These are phyloP conservation scores for Leccinum holopus DNA, from an alignment of 1,284 basidiomycete species.

Conservation along the genomic window DNA sequence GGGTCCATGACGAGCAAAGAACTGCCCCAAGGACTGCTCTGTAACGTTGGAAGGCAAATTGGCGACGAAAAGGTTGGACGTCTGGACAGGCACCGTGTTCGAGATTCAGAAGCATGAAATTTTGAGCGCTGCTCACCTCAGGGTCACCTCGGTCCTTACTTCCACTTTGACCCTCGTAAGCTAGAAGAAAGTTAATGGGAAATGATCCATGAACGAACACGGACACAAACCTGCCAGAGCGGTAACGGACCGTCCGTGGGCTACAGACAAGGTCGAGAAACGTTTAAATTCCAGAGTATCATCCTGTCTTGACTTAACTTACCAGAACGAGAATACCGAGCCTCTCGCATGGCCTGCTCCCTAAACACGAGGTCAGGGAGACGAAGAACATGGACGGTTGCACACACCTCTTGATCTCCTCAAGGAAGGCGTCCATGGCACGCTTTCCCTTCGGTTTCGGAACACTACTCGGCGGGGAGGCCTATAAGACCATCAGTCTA, in stretches of 20 bases:
- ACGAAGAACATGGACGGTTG: background rate
- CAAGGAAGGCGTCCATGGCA: constrained; percentile 90
- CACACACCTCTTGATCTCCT: constrained; percentile 86
- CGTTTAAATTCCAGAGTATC: background rate
- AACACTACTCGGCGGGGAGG: constrained; percentile 49
- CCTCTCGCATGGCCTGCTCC: constrained; percentile 89
- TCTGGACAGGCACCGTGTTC: constrained; percentile 46
- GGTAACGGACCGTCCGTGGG: constrained; percentile 69
- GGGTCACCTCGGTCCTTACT: constrained; percentile 87
- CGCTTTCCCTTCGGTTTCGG: constrained; percentile 84
- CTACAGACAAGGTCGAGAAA: constrained; percentile 25
- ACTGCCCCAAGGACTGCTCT: constrained; percentile 80
- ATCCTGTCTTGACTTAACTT: constrained; percentile 34
- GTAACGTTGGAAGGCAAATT: constrained; percentile 85
- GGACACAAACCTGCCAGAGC: constrained; percentile 72
- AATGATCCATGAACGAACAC: background rate
- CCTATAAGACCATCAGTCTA: constrained; percentile 33
- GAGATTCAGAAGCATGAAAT: background rate
- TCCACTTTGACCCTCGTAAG: constrained; percentile 84
- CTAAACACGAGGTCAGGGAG: constrained; percentile 41
- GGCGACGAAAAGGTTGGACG: constrained; percentile 92
- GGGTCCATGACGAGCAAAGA: constrained; percentile 76
- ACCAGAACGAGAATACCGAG: constrained; percentile 75
- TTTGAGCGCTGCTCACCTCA: constrained; percentile 45
- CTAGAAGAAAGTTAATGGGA: constrained; percentile 35